Evolutionary conservation across 108 stramenopile genomes (phyloP), one percentile per base, ranked within the genome.

Genomic region (Nitzschia sp.): DNA sequence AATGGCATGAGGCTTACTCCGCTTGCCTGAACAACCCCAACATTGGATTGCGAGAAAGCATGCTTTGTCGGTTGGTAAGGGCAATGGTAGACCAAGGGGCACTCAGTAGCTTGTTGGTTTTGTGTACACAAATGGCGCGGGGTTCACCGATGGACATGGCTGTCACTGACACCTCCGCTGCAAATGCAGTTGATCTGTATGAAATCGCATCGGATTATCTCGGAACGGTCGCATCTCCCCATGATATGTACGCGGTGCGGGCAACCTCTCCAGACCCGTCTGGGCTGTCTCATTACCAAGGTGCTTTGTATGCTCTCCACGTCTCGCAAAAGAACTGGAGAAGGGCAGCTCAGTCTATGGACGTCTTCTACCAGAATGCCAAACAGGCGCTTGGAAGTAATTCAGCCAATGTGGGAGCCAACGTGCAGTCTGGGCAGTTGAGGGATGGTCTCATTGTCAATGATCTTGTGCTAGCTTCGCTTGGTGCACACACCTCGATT

Each of bases 1-100:
- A 86, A 8, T 94, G 89, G 89, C 79, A 76, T 20, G 66, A 77
- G 40, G 93, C 93, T 14, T 75, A 83, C 54, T 48, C 71, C 22
- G 77, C 85, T 24, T 89, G 87, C 26, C 19, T 81, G 21, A 67
- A 86, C 17, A 83, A 77, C 67, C 88, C 88, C 38, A 39, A 60
- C 11, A 63, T 37, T 22, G 77, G 62, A 37, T 63, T 54, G 10
- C 72, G 77, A 10, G 64, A 65, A 43, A 64, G 51, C 37, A 77
- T 78, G 34, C 77, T 90, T 38, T 57, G 74, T 48, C 69, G 75
- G 9, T 72, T 94, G 34, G 83, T 94, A 41, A 67, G 82, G 38
- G 83, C 72, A n/a, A 91, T 94, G 89, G 84, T 88, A 6, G 84
- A 89, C 62, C 63, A 65, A 14, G 89, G 90, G 40, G 87, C 86